phyloP scores from a whole-genome alignment of 768 basidiomycete species.

The Boletales sp. region DNA sequence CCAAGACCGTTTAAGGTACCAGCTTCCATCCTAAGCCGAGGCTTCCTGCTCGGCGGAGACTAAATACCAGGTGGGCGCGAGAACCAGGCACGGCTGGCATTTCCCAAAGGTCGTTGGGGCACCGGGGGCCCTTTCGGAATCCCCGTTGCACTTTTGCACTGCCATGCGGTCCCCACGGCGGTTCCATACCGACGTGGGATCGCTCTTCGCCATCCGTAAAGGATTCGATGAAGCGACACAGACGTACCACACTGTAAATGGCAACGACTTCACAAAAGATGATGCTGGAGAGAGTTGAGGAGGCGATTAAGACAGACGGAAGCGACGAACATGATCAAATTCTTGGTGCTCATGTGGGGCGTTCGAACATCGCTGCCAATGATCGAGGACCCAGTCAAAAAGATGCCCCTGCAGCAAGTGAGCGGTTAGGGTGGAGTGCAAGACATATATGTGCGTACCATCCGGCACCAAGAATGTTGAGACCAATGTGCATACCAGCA shows the following conservation, averaged over 20 bases:
- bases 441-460: slow-evolving; percentile 58
- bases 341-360: slow-evolving; percentile 95
- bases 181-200: too few relatives aligned
- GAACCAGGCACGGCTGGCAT: too few relatives aligned
- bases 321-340: slow-evolving; percentile 81
- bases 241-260: slow-evolving; percentile 92
- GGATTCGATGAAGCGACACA: too few relatives aligned
- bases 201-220: too few relatives aligned
- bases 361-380: slow-evolving; percentile 93
- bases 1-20: too few relatives aligned
- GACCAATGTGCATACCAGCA: slow-evolving; percentile 87
- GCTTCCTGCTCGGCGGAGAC: too few relatives aligned
- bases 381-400: slow-evolving; percentile 94
- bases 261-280: slow-evolving; percentile 99
- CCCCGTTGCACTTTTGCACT: too few relatives aligned
- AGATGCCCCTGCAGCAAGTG: slow-evolving; percentile 76
- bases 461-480: slow-evolving; percentile 92
- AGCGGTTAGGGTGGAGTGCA: neutral
- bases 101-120: too few relatives aligned
- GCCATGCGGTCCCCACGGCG: too few relatives aligned
- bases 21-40: too few relatives aligned
- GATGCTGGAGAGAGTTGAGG: slow-evolving; percentile 51
- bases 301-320: neutral
- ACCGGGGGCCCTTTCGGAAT: too few relatives aligned
- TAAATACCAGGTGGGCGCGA: too few relatives aligned